These are phyloP conservation scores for Aspergillus sp. DNA, from an alignment of 2,329 filamentous ascomycete species.

Conservation along the genomic window DNA sequence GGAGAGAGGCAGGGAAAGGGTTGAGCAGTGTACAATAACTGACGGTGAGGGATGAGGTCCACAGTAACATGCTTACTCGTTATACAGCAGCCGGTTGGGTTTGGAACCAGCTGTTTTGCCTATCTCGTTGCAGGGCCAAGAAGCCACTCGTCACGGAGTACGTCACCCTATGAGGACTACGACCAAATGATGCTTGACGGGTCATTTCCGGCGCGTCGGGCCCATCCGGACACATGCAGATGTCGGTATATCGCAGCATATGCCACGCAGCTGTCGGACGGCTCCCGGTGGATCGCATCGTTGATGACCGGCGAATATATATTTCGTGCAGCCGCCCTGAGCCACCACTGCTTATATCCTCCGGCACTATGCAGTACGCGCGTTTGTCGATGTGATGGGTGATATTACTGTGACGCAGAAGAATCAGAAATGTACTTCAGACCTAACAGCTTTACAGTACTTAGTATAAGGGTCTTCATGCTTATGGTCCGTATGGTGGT, in stretches of 20 bases:
- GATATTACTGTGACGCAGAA: no score
- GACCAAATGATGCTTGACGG: constrained; percentile 1
- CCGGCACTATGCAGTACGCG: background rate
- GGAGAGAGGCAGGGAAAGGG: background rate
- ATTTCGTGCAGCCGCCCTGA: background rate
- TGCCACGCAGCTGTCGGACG: background rate
- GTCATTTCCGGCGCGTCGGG: constrained; percentile 2
- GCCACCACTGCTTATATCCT: background rate
- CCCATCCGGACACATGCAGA: background rate
- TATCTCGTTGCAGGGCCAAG: background rate
- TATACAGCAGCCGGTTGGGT: background rate
- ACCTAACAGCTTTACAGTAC: no score
- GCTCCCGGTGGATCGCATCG: background rate
- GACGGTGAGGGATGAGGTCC: no score
- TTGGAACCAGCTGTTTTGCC: background rate
- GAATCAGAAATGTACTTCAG: no score
- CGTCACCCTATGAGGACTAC: constrained; percentile 1
- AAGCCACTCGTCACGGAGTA: constrained; percentile 10
- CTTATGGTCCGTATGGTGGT: no score
- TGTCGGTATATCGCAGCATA: background rate
- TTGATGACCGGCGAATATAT: background rate
- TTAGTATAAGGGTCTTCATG: no score
- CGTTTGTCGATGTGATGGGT: background rate
- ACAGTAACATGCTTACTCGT: background rate
- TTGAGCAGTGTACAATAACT: background rate